These are phyloP conservation scores for Aegilops umbellulata DNA, from an alignment of 176 grass and related monocot species.

Conservation along the genomic window DNA sequence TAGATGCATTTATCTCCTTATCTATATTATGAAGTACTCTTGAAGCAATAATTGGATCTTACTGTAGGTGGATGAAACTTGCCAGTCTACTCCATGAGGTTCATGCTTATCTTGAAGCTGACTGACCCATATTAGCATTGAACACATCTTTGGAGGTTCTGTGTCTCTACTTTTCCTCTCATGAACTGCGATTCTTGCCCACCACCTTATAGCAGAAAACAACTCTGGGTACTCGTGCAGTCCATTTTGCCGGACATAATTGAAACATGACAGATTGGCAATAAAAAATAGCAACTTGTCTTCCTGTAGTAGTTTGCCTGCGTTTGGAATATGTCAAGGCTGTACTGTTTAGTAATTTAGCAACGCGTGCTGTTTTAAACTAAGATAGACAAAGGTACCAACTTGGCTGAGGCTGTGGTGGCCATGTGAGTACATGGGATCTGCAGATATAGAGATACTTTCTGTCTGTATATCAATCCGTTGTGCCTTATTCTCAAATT, in stretches of 20 bases:
- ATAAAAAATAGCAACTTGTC: not conserved
- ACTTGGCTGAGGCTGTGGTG: not conserved
- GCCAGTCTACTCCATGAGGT: constrained; percentile 1
- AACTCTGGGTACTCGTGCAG: constrained; percentile 3
- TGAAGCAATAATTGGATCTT: not conserved
- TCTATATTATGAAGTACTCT: too few relatives aligned
- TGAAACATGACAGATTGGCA: constrained; percentile 1
- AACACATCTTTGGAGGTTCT: not conserved
- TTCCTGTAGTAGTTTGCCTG: not conserved
- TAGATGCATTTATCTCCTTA: too few relatives aligned
- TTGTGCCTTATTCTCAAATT: not conserved
- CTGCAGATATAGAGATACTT: not conserved
- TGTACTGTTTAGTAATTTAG: not conserved
- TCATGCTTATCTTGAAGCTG: constrained; percentile 23
- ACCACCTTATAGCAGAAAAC: not conserved
- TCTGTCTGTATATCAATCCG: not conserved
- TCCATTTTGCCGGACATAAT: not conserved
- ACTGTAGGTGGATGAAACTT: not conserved
- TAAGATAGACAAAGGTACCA: not conserved
- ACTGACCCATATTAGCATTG: not conserved
- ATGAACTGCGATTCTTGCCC: not conserved
- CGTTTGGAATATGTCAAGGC: not conserved
- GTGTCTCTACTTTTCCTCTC: not conserved
- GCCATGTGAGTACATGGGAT: not conserved
- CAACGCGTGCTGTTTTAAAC: not conserved